Evolutionary conservation across 2,329 filamentous ascomycete genomes (phyloP).

Genomic region (Fusarium globosum): DNA sequence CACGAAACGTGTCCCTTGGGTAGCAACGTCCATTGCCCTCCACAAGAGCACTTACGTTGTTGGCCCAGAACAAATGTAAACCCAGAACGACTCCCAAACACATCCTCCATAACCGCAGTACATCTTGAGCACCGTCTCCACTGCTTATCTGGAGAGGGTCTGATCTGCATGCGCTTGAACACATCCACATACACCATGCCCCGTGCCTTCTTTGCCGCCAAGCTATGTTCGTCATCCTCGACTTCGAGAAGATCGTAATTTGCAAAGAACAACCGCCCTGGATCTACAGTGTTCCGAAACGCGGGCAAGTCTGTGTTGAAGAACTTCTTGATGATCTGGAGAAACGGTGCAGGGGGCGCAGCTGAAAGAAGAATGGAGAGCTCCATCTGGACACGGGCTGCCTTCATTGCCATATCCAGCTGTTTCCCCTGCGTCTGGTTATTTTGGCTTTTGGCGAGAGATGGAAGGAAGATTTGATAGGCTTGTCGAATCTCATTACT

Average conservation of each 20-base stretch:
- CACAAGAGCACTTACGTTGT: slow-evolving; percentile 66
- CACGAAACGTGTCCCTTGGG: slow-evolving; percentile 46
- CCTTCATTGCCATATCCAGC: slow-evolving; percentile 58
- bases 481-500: slow-evolving; percentile 61
- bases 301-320: slow-evolving; percentile 69
- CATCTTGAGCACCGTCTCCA: slow-evolving; percentile 65
- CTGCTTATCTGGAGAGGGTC: slow-evolving; percentile 39
- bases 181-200: slow-evolving; percentile 59
- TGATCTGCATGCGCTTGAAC: slow-evolving; percentile 69
- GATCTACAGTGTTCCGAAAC: slow-evolving; percentile 70
- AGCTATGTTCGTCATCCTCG: slow-evolving; percentile 64
- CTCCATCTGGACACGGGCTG: slow-evolving; percentile 62
- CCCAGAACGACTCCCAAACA: slow-evolving; percentile 59
- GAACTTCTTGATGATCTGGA: slow-evolving; percentile 71
- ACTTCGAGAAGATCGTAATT: slow-evolving; percentile 78
- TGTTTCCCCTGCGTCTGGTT: slow-evolving; percentile 57
- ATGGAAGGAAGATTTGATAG: slow-evolving; percentile 60
- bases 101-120: slow-evolving; percentile 73
- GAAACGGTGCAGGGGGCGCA: slow-evolving; percentile 59
- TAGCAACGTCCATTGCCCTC: slow-evolving; percentile 63
- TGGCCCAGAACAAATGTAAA: slow-evolving; percentile 65
- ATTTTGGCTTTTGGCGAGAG: slow-evolving; percentile 58
- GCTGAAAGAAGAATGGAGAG: slow-evolving; percentile 63
- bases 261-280: slow-evolving; percentile 76
- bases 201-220: slow-evolving; percentile 52